Percentiles rank a stretch among this genome's conserved stretches.
These are phyloP conservation scores for Penicillium sp. DNA, from an alignment of 2,329 filamentous ascomycete genomes.

Conservation along the genomic window DNA sequence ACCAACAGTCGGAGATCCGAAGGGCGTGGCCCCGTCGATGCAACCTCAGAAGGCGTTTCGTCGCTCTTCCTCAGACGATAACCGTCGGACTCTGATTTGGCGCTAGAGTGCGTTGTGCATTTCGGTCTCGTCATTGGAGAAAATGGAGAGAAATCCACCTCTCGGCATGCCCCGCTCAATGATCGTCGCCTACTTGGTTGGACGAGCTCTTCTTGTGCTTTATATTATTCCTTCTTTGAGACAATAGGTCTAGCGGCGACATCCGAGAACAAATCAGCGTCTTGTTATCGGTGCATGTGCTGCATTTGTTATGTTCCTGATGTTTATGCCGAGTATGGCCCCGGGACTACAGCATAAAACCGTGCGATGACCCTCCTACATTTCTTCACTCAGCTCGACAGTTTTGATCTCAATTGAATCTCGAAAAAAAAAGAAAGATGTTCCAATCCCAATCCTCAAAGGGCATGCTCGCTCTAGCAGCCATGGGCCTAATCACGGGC, in stretches of 20 bases:
- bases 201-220: background rate
- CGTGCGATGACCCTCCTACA: background rate
- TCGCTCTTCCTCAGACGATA: constrained; percentile 1
- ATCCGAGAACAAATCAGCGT: constrained; percentile 28
- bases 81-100: constrained; percentile 4
- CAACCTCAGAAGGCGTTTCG: constrained; percentile 13
- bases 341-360: background rate
- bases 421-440: background rate
- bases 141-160: background rate
- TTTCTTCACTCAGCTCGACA: background rate
- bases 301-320: constrained; percentile 7
- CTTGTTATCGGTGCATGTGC: constrained; percentile 29
- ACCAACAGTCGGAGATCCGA: constrained; percentile 16
- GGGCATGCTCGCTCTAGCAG: constrained; percentile 25
- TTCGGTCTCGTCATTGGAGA: background rate
- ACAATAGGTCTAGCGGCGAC: constrained; percentile 8
- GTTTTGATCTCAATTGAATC: background rate
- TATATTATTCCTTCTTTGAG: background rate
- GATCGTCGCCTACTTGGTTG: constrained; percentile 8
- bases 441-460: constrained; percentile 8
- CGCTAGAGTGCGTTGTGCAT: background rate
- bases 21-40: constrained; percentile 9
- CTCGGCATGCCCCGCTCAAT: constrained; percentile 2
- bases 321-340: background rate
- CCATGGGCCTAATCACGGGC: constrained; percentile 18